Conservation (phyloP, 306 rosid species). For the Gillenia trifoliata region DNA sequence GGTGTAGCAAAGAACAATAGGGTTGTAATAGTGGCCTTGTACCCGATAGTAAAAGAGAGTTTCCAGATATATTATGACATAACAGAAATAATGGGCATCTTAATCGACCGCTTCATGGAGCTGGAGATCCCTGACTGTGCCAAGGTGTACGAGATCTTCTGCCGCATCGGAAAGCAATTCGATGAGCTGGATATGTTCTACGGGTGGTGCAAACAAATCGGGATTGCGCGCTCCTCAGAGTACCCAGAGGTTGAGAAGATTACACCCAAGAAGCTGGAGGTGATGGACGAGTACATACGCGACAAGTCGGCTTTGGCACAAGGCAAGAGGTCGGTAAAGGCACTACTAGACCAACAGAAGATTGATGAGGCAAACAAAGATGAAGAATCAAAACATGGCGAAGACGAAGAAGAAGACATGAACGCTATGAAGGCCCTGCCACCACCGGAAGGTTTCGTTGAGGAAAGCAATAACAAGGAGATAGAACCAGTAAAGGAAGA, state of each 20-base stretch:
- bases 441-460: constrained; percentile 40
- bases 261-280: constrained; percentile 60
- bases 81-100: constrained; percentile 47
- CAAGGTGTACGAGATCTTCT: constrained; percentile 64
- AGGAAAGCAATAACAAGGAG: neutral
- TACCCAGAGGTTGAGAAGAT: constrained; percentile 77
- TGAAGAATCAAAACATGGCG: constrained; percentile 10
- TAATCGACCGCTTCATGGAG: constrained; percentile 70
- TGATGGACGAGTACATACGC: constrained; percentile 72
- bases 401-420: constrained; percentile 45
- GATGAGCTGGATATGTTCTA: constrained; percentile 80
- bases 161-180: constrained; percentile 71
- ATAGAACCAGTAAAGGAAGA: constrained; percentile 20
- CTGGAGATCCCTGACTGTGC: constrained; percentile 44
- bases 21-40: constrained; percentile 66
- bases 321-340: neutral
- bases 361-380: neutral
- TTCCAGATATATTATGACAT: constrained; percentile 63
- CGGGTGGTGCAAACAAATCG: constrained; percentile 58
- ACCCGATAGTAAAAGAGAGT: constrained; percentile 73
- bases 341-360: neutral
- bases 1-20: constrained; percentile 73
- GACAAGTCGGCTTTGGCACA: constrained; percentile 48
- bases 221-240: constrained; percentile 75
- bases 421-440: constrained; percentile 63